A percentile compares a stretch with the other conserved stretches of the same genome.
Conservation (phyloP, 495 filamentous ascomycete species). For the Jackrogersella multiformis region DNA sequence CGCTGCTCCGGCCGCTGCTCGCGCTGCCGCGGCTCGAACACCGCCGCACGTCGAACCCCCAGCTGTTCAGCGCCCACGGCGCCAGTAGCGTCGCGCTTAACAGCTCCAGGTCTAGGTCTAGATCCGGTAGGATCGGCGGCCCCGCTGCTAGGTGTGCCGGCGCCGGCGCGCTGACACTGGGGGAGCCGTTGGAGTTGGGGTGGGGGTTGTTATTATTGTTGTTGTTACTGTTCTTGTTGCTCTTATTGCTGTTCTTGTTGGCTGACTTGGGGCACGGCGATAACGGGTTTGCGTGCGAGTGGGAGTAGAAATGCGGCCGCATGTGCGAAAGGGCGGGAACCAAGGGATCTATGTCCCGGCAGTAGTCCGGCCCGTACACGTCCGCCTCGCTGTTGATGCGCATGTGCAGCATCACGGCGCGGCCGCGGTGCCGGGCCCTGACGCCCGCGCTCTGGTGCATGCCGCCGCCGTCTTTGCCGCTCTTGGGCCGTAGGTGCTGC, state of each 20-base stretch:
- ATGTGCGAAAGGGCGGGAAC: too few relatives aligned
- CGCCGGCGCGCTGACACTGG: slow-evolving; percentile 1
- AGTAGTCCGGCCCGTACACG: slow-evolving; percentile 27
- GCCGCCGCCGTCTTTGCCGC: not conserved
- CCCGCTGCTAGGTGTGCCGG: slow-evolving; percentile 24
- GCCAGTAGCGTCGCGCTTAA: slow-evolving; percentile 31
- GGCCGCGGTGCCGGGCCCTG: slow-evolving; percentile 1
- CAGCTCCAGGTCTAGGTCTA: slow-evolving; percentile 24
- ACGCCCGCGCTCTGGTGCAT: not conserved
- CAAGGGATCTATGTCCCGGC: not conserved
- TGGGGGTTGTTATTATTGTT: not conserved
- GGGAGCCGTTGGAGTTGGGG: not conserved
- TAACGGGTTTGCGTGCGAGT: not conserved
- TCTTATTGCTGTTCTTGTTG: too few relatives aligned
- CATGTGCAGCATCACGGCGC: slow-evolving; percentile 21
- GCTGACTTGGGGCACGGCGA: too few relatives aligned
- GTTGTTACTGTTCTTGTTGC: not conserved
- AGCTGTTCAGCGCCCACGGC: slow-evolving; percentile 24
- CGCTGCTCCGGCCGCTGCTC: not conserved
- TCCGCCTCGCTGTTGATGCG: slow-evolving; percentile 40
- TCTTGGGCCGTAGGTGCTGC: not conserved
- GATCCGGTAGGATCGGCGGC: slow-evolving; percentile 29
- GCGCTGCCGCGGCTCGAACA: slow-evolving; percentile 3
- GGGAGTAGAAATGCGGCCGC: too few relatives aligned
- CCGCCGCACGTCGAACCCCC: slow-evolving; percentile 6